Base-by-base conservation (phyloP, 2,329 filamentous ascomycete species). In the Fusarium tupiense region DNA sequence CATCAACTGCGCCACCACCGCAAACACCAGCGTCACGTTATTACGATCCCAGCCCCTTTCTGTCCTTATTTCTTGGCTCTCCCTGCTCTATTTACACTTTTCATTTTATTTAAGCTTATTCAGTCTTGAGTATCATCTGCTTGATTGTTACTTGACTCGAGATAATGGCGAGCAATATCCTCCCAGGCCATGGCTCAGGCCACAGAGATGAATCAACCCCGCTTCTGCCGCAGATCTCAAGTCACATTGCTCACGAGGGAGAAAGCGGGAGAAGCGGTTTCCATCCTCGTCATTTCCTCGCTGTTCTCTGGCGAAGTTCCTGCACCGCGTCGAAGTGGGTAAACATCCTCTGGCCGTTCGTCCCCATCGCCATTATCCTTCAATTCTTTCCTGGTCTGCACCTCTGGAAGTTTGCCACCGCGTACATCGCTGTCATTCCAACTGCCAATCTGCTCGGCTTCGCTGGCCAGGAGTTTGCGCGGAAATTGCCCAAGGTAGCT, bases 401-500 rank as follows among this genome's bases (percentile, higher is more conserved):
- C 33, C 76, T 86, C 1, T 85, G 82, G 81, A 85, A 86, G 72
- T 88, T 88, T 74, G 83, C 82, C 54, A 81, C 83, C 1, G 82
- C 83, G 10, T 88, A 87, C 62, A 79, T 88, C 37, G 86, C 85
- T 37, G 87, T 88, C 76, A 80, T 88, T 4, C 86, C 86, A 1
- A 81, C 84, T 14, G 86, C 86, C 46, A 88, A 88, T 62, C 78
- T 87, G 12, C 78, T 88, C 8, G 86, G 86, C 7, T 88, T 84
- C 13, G 70, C 82, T 4, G 87, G 81, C 3, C 83, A 91, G 68
- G 90, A 93, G 77, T 84, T 93, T 73, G 89, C 90, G 2, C 86
- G 90, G 41, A 92, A 92, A 80, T 80, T 93, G 61, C 90, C 90
- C 49, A 91, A 91, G 76, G 89, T 91, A 6, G 81, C 90, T 41